Conservation (phyloP, 2,329 filamentous ascomycete species). For the Venturia pyrina region DNA sequence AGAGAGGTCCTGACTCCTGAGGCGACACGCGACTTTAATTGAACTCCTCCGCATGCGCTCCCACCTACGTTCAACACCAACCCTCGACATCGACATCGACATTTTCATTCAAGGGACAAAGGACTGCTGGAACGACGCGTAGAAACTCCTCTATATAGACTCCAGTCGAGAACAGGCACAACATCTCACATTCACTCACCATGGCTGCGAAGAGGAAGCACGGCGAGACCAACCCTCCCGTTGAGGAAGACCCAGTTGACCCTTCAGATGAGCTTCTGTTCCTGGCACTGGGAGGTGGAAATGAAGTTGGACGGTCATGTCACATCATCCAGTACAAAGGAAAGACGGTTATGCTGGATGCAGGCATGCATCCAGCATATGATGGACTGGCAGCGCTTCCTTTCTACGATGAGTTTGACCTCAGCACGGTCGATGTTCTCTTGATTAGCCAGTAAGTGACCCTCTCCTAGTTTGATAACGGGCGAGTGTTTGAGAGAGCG, state of each 20-base stretch:
- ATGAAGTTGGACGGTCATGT: slow-evolving; percentile 93
- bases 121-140: background rate
- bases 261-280: slow-evolving; percentile 93
- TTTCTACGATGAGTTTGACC: slow-evolving; percentile 97
- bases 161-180: background rate
- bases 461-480: background rate
- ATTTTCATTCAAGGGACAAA: background rate
- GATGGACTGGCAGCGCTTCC: slow-evolving; percentile 87
- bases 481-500: background rate
- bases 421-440: slow-evolving; percentile 93
- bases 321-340: slow-evolving; percentile 99
- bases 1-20: background rate
- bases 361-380: slow-evolving; percentile 92
- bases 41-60: background rate
- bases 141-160: background rate
- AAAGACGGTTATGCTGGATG: slow-evolving; percentile 98
- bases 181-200: slow-evolving; percentile 15
- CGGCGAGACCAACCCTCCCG: slow-evolving; percentile 62
- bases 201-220: slow-evolving; percentile 97
- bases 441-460: slow-evolving; percentile 97
- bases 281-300: slow-evolving; percentile 84
- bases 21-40: background rate
- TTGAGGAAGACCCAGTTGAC: slow-evolving; percentile 77
- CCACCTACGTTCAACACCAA: background rate
- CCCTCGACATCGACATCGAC: background rate